Conservation (phyloP, 306 rosid genomes). For the Cicer judaicum region DNA sequence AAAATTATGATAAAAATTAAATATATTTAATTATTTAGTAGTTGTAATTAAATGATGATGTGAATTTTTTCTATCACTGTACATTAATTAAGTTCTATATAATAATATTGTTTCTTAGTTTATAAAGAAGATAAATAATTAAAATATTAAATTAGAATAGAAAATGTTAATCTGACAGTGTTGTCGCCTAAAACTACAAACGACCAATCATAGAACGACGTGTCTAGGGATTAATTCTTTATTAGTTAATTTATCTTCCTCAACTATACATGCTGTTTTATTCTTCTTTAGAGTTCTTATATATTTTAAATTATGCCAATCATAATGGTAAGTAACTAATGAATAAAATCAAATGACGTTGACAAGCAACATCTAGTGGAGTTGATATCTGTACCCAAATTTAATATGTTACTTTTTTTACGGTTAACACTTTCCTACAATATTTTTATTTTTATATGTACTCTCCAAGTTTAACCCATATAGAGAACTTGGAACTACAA, state of each 20-base stretch:
- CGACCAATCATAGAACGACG: slow-evolving; percentile 65
- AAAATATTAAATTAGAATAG: slow-evolving; percentile 8
- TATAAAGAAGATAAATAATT: slow-evolving; percentile 31
- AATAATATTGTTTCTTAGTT: slow-evolving; percentile 19
- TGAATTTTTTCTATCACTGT: no score
- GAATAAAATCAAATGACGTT: slow-evolving; percentile 41
- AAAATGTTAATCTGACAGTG: slow-evolving; percentile 60
- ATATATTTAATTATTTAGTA: no score
- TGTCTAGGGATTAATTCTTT: slow-evolving; percentile 60
- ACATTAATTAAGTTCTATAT: not conserved
- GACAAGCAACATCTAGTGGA: slow-evolving; percentile 48
- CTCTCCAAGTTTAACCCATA: not conserved
- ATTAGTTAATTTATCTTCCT: slow-evolving; percentile 43
- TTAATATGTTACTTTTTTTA: not conserved
- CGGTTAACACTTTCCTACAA: no score
- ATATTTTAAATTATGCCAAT: slow-evolving; percentile 32
- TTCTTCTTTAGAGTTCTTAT: slow-evolving; percentile 46
- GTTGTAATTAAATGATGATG: no score
- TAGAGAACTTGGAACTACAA: not conserved
- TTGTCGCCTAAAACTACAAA: slow-evolving; percentile 63
- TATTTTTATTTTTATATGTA: slow-evolving; percentile 16
- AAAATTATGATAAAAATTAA: no score
- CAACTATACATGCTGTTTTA: slow-evolving; percentile 51
- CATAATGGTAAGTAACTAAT: slow-evolving; percentile 42
- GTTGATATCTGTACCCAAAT: slow-evolving; percentile 36